Base-by-base conservation (phyloP, 148 eudicot species). In the Oxyria digyna region DNA sequence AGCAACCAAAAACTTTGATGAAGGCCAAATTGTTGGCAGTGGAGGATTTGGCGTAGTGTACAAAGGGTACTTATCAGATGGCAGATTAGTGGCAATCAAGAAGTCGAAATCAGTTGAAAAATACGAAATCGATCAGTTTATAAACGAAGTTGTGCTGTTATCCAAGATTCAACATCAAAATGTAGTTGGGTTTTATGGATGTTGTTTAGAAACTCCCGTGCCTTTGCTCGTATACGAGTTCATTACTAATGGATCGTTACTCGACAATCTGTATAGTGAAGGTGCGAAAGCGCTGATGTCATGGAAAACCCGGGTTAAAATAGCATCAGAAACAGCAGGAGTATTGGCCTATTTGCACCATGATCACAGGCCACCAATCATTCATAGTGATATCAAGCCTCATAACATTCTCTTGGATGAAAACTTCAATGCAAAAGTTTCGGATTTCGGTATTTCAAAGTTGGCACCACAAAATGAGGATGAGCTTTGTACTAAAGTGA, bases 371-470 rank as follows among this genome's bases (percentile, higher is more conserved):
- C 42, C 42, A 15, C 77, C 72, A 17, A 76, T 82, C 15, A 78
- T 74, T 26, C 81, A 79, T 24, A 63, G 85, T 42, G 85, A 79
- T 57, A 49, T 82, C 21, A 82, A 79, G 62, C 70, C 81, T 0
- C 67, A 70, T 13, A 82, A 83, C 62, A 83, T 79, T n/a, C 80
- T 83, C 20, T 42, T 80, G 10, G 74, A 76, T 62, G 73, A 69
- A 2, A 41, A 42, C 32, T 83, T 68, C 78, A 75, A 71, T n/a
- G 73, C 81, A 21, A 80, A 78, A 70, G 80, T 80, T 27, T 80
- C 80, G 0, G 81, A 83, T 62, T 83, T 83, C 49, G 86, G 81
- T 10, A 65, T 43, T 42, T 83, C 83, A 49, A 78, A 74, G 71
- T 67, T 80, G 42, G 68, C 76, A 37, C 72, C 73, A 12, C 32